Evolutionary conservation across 352 stramenopile species (phyloP).

Genomic region (Phytophthora podocarpi): DNA sequence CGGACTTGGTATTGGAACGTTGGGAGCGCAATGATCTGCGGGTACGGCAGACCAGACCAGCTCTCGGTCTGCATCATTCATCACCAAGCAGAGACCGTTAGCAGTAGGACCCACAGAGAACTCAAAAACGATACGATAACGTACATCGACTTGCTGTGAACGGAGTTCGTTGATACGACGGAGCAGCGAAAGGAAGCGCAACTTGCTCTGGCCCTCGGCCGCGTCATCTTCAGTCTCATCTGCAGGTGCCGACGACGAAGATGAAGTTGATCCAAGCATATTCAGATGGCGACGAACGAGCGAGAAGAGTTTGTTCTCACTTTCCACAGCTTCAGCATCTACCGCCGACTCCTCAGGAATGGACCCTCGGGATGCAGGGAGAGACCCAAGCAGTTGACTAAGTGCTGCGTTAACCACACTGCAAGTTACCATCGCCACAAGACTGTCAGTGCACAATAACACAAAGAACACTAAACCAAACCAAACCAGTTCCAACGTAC

Average conservation of each 20-base stretch:
- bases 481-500: slow-evolving; percentile 10
- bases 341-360: not conserved
- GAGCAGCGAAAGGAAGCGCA: slow-evolving; percentile 77
- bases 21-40: slow-evolving; percentile 79
- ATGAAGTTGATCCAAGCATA: slow-evolving; percentile 30
- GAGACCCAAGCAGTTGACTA: slow-evolving; percentile 28
- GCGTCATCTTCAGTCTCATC: slow-evolving; percentile 23
- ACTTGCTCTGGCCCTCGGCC: slow-evolving; percentile 52
- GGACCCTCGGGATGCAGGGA: slow-evolving; percentile 10
- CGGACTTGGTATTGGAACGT: slow-evolving; percentile 79
- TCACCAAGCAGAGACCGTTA: not conserved
- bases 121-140: slow-evolving; percentile 5
- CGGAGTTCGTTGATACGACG: slow-evolving; percentile 84
- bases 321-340: slow-evolving; percentile 22
- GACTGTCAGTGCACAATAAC: not conserved
- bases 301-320: slow-evolving; percentile 37
- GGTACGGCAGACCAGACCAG: slow-evolving; percentile 81
- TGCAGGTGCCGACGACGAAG: not conserved
- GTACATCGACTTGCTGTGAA: slow-evolving; percentile 78
- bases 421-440: not conserved
- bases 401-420: slow-evolving; percentile 38
- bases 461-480: not conserved
- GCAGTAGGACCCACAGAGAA: not conserved
- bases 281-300: slow-evolving; percentile 39
- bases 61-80: slow-evolving; percentile 48